Evolutionary conservation across 176 grass and related monocot genomes (phyloP), one percentile per base, ranked within the genome.

Genomic region (Aegilops speltoides): DNA sequence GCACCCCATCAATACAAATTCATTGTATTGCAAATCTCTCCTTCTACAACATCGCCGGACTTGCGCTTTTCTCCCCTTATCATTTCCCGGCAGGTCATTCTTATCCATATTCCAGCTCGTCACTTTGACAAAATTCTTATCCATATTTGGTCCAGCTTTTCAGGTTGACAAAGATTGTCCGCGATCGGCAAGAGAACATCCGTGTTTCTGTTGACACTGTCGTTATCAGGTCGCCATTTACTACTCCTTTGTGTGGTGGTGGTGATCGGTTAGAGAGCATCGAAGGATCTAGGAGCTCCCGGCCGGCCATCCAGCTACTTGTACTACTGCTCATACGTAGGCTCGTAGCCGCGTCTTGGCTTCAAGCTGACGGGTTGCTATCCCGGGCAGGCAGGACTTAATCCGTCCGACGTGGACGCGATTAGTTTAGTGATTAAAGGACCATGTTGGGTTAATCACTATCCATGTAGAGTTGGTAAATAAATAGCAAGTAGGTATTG

Each of bases 401-500:
- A 34, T 31, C 62, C 62, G 13, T 80, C 85, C 68, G 45, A 87
- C 85, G 85, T 87, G 85, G 89, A 67, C 0, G 4, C 8, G 43
- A 84, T 76, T 80, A 74, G 67, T 68, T 84, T 57, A 83, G 16
- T 1, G 11, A 0, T 19, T 46, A 26, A 54, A 15, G 15, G 79
- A 33, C 65, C 7, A 34, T 41, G 17, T 11, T 9, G 10, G 15
- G 8, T 67, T 24, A 81, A 26, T 48, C 38, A 48, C 43, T n/a
- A 54, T 36, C 31, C 6, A 54, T 19, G 16, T 2, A 54, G 50
- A 54, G 5, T 6, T 54, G 50, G 16, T 54, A 54, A 65, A 1
- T 72, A 15, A 48, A 0, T 26, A 71, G 43, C 77, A 75, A 77
- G 46, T 82, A 19, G 59, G 9, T 13, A 2, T 10, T 68, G 64